Percentiles rank a stretch among this genome's conserved stretches.
Evolutionary conservation across 1,284 basidiomycete genomes (phyloP).

Genomic region (Ustilago hordei): DNA sequence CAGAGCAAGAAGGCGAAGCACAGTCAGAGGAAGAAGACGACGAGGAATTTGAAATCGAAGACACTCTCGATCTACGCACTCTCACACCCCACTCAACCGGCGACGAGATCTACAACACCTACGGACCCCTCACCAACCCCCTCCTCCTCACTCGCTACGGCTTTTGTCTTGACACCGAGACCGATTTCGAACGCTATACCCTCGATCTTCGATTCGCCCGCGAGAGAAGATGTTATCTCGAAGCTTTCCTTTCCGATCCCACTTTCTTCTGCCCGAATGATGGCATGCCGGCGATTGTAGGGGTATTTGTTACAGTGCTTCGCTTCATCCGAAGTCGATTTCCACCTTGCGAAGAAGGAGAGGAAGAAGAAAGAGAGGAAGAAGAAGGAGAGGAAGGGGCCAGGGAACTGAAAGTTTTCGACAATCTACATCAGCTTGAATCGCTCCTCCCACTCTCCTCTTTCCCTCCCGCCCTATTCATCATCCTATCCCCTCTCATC

Average conservation of each 20-base stretch:
- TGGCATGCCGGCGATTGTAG: neutral
- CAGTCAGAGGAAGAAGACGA: slow-evolving; percentile 1
- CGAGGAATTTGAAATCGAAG: slow-evolving; percentile 9
- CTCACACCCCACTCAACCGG: slow-evolving; percentile 7
- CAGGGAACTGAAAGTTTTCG: neutral
- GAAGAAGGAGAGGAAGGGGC: neutral
- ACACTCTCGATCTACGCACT: slow-evolving; percentile 60
- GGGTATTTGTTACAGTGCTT: slow-evolving; percentile 1
- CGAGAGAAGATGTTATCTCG: slow-evolving; percentile 32
- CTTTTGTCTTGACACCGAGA: slow-evolving; percentile 60
- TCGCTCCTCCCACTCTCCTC: neutral
- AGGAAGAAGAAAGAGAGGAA: neutral
- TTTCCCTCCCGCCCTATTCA: neutral
- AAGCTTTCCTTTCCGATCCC: slow-evolving; percentile 2
- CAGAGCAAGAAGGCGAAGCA: neutral
- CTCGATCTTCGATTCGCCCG: slow-evolving; percentile 40
- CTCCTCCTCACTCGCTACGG: slow-evolving; percentile 61
- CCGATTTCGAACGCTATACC: slow-evolving; percentile 56
- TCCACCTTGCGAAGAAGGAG: neutral
- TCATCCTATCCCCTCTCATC: slow-evolving; percentile 15
- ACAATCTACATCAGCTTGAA: slow-evolving; percentile 6
- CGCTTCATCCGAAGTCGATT: neutral
- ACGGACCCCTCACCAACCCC: slow-evolving; percentile 60
- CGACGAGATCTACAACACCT: slow-evolving; percentile 60
- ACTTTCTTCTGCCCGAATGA: neutral